Conservation (phyloP, 768 basidiomycete species). For the Cubamyces lactineus region DNA sequence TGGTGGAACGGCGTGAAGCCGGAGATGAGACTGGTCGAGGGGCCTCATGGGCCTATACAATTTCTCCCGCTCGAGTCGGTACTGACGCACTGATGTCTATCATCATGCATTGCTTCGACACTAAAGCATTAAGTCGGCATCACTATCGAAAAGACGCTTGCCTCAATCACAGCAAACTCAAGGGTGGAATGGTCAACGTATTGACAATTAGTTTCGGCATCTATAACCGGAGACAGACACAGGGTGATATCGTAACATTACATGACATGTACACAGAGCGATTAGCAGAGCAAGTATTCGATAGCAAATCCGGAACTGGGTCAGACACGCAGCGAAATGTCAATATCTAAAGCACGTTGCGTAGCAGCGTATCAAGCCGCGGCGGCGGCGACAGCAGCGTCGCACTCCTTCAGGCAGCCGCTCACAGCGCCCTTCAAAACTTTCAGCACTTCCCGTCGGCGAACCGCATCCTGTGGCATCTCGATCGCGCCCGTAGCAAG, state of each 20-base stretch:
- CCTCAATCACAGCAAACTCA: too few species aligned
- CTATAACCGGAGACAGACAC: too few species aligned
- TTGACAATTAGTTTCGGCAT: too few species aligned
- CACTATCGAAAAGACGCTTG: too few species aligned
- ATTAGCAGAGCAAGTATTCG: slow-evolving; percentile 18
- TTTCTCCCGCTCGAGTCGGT: slow-evolving; percentile 8
- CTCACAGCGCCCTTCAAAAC: slow-evolving; percentile 52
- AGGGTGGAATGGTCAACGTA: too few species aligned
- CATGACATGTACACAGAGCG: slow-evolving; percentile 19
- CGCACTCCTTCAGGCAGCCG: slow-evolving; percentile 29
- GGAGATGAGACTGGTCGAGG: slow-evolving; percentile 25
- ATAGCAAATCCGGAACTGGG: slow-evolving; percentile 5
- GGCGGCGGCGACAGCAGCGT: background rate
- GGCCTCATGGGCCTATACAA: slow-evolving; percentile 18
- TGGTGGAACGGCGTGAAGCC: slow-evolving; percentile 78
- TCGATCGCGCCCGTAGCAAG: slow-evolving; percentile 56
- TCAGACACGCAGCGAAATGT: background rate
- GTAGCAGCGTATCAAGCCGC: background rate
- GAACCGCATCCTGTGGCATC: slow-evolving; percentile 57
- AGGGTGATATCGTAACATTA: slow-evolving; percentile 4
- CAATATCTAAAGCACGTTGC: background rate
- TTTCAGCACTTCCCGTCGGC: slow-evolving; percentile 54
- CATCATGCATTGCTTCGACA: too few species aligned
- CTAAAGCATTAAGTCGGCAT: too few species aligned
- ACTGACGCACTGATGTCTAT: too few species aligned